Evolutionary conservation across 768 basidiomycete species (phyloP), one percentile per base, ranked within the genome.

Genomic region (Suillus brevipes): DNA sequence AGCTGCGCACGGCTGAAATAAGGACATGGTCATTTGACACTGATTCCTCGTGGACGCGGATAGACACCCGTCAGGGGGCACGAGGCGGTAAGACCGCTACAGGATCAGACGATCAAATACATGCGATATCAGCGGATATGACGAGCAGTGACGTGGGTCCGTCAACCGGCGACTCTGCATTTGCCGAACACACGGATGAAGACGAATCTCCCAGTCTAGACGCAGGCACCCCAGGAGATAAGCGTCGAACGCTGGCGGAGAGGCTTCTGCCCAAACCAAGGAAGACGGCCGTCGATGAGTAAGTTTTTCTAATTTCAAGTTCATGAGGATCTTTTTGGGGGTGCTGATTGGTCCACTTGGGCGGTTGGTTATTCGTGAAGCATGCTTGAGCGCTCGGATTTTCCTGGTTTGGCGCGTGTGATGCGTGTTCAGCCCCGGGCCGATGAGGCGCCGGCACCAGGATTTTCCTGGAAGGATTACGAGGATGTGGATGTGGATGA

Each of bases 401-500:
- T 83, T 60, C 77, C 87, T 73, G 53, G 74, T 75, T 18, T 87
- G 36, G 80, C 89, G n/a, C 86, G 87, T 42, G 89, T 92, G 64
- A 85, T 90, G 80, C 90, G 89, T 28, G 82, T 92, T 5, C 82
- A 82, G 67, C 86, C 89, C 18, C 76, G 70, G 12, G 75, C 85
- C n/a, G 81, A 82, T 63, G 87, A 89, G 62, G 79, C 81, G 49
- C 88, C 89, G 18, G 86, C 84, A 9, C 75, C 80, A 7, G 90
- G 90, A 0, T 89, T 89, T 73, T 85, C 89, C 0, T 91, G 89
- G 91, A 87, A 78, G 0, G 90, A 92, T 78, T 92, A 92, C 70
- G 91, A 92, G 64, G 89, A 91, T 60, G 85, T 85, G 25, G 74
- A 91, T 60, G 85, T 85, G 23, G 74, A 84, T 60, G 71, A 71